Base-by-base conservation (phyloP, 2,329 filamentous ascomycete genomes). In the Nemania sp. region DNA sequence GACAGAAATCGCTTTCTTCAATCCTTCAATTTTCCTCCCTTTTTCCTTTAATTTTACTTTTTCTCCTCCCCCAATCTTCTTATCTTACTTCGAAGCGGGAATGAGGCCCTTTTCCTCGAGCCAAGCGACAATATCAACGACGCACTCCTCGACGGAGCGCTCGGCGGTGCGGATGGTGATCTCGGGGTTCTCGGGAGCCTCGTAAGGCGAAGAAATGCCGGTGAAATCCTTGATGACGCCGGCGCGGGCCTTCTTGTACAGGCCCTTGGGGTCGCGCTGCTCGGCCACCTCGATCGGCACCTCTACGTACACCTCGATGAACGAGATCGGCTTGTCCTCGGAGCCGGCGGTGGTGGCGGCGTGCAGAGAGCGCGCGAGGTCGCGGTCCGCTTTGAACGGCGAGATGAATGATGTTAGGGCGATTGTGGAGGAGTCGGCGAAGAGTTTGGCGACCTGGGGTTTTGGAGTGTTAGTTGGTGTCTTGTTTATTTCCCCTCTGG, bases 211-310 rank as follows among this genome's bases (percentile, higher is more conserved):
- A 62, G 88, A 92, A 67, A 97, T 91, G 51, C 94, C 94, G 1
- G 94, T 99, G 72, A 99, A 99, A 64, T 97, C 91, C 75, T 95
- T 94, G 75, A 97, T 97, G 73, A 95, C 86, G 39, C 94, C 94
- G 46, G 89, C 87, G 39, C 93, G 80, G 11, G 94, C 94, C 83
- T 96, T 96, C 82, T 96, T 96, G 78, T 99, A 99, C 56, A 97
- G 77, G 5, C 93, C 94, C 84, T 99, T 99, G 43, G 94, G 94
- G 70, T 99, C 94, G 60, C 94, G 86, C 82, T 93, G 80, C 83
- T 97, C 93, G 31, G 94, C 93, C 39, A 94, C 90, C 73, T 91
- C 90, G 63, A 97, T 81, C 12, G 91, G 89, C 11, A 97, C 86
- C 73, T 99, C 91, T 60, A 99, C 87, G 69, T 86, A 96, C 54